Base-by-base conservation (phyloP, 768 basidiomycete species). In the Amanita pseudoporphyria region DNA sequence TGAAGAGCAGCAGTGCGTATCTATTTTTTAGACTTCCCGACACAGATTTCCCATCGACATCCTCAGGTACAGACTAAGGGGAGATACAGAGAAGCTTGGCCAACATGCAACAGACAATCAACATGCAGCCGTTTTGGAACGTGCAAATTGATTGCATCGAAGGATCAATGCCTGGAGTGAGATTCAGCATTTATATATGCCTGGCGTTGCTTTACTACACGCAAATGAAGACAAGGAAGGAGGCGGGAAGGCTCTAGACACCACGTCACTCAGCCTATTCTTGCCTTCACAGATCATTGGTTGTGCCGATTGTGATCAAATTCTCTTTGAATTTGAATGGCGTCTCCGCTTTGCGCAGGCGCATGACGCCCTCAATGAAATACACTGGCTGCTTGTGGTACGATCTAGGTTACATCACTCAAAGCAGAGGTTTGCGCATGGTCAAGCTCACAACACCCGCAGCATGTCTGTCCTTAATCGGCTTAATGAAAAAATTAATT, bases 1-100 rank as follows among this genome's bases (percentile, higher is more conserved):
- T 1, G 62, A 61, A 44, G 50, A 47, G 1, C 51, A 57, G 31
- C 56, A 60, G 58, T 61, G 31, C 14, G 56, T 53, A 18, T 28
- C n/a, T n/a, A n/a, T n/a, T n/a, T n/a, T n/a, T n/a, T n/a, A n/a
- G n/a, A n/a, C n/a, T n/a, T n/a, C n/a, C n/a, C n/a, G n/a, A n/a
- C n/a, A n/a, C n/a, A n/a, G n/a, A n/a, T 16, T 36, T 21, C 45
- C n/a, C 26, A 18, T 45, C 16, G 44, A 14, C 18, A 12, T 24
- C 33, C 33, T 10, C 33, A 35, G 33, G 10, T 12, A 12, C 33
- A 10, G 33, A 4, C 33, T 42, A 6, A 3, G 14, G 3, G 14
- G n/a, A 18, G 43, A 45, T 6, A 45, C 14, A 3, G 6, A 45
- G 10, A 6, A 5, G 9, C 6, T 30, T 45, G 43, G 43, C 5